Percentiles rank a stretch among this genome's conserved stretches.
phyloP scores from a whole-genome alignment of 495 filamentous ascomycete species.

The Cairneyella variabilis region DNA sequence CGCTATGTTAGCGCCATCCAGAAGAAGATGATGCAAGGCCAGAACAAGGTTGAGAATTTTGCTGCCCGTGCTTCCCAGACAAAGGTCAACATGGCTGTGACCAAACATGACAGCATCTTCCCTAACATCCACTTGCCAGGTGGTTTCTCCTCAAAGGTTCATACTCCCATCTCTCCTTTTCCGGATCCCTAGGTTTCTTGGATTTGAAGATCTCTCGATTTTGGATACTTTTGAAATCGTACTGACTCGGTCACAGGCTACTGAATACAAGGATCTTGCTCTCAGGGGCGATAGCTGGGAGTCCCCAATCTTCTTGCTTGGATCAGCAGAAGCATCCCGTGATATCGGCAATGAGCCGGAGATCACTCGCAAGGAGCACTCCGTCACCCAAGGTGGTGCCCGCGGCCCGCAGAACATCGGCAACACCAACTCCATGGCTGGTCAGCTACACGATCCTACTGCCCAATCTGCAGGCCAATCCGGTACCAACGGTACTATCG shows the following conservation, averaged over 20 bases:
- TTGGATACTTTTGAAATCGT: no score
- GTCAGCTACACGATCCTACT: conserved; percentile 11
- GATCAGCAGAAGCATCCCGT: conserved; percentile 65
- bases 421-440: conserved; percentile 23
- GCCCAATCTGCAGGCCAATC: conserved; percentile 13
- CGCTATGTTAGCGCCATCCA: conserved; percentile 77
- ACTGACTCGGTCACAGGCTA: no score
- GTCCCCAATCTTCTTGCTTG: conserved; percentile 89
- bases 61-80: conserved; percentile 51
- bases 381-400: conserved; percentile 35
- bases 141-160: conserved; percentile 91
- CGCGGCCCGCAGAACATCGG: conserved; percentile 34
- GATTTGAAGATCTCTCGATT: no score
- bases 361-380: conserved; percentile 64
- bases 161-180: no score
- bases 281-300: conserved; percentile 90
- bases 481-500: conserved; percentile 18
- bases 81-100: conserved; percentile 83
- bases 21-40: conserved; percentile 65
- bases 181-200: no score
- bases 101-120: conserved; percentile 88
- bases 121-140: conserved; percentile 82
- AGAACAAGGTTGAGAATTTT: conserved; percentile 61
- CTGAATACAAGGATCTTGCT: conserved; percentile 73
- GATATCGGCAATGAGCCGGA: conserved; percentile 62